Evolutionary conservation across 495 filamentous ascomycete species (phyloP), one percentile per base, ranked within the genome.

Genomic region (Xylaria sp.): DNA sequence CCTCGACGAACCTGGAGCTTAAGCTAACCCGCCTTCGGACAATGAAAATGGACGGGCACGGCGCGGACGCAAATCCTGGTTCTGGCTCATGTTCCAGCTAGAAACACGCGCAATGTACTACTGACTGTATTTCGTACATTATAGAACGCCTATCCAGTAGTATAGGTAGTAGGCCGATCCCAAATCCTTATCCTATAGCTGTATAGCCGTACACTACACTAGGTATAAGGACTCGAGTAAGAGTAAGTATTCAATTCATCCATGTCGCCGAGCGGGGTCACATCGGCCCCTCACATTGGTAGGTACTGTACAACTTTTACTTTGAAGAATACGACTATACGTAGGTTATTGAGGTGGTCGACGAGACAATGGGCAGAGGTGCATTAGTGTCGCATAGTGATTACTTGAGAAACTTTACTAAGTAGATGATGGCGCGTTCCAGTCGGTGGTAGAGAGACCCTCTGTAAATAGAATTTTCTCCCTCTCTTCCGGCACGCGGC

Each of bases 1-100:
- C 48, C 64, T 53, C 55, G 31, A 55, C 64, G 48, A 67, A 43
- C 35, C 48, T 40, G 44, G 44, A 64, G 43, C 61, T 33, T 29
- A 29, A 46, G 24, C 41, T 48, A 64, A 15, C 9, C 31, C 29
- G 9, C 21, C 44, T 52, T 35, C 17, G 44, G 62, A 65, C 43
- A 65, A 50, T 35, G 37, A 37, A 63, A 64, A 5, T 17, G 44
- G 24, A 44, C 31, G 62, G 26, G 43, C 44, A 37, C 14, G 62
- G 29, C 62, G 26, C 37, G 50, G 41, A 65, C 29, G 29, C 43
- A 65, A 44, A 24, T 31, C 61, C 61, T 46, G 46, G 61, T 40
- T 29, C 61, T 43, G 46, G 26, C 33, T 26, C 35, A 43, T 43
- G 33, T 61, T 59, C 19, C 37, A 62, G 59, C 59, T 62, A 12